phyloP scores from a whole-genome alignment of 2,329 filamentous ascomycete genomes.

The Chalaropsis ovoidea region DNA sequence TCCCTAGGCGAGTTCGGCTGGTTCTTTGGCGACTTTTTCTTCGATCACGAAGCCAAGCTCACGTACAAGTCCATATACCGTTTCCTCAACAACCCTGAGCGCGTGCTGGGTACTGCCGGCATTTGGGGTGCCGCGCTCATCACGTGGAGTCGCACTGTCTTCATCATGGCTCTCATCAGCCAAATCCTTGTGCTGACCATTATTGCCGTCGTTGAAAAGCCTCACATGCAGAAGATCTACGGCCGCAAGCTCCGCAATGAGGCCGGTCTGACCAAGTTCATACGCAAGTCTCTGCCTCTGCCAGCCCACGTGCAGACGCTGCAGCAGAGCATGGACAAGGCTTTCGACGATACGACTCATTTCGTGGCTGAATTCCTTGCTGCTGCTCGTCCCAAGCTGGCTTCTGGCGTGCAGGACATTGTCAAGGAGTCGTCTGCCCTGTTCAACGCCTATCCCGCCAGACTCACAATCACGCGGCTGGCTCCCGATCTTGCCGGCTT shows the following conservation, averaged over 20 bases:
- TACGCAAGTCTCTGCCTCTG: constrained; percentile 74
- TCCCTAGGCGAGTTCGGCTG: constrained; percentile 95
- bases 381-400: constrained; percentile 71
- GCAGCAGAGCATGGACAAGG: constrained; percentile 77
- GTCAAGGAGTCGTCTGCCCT: constrained; percentile 78
- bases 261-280: constrained; percentile 82
- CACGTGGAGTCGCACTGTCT: constrained; percentile 78
- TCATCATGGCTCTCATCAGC: constrained; percentile 73
- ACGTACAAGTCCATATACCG: constrained; percentile 97
- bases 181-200: constrained; percentile 79
- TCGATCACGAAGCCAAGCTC: constrained; percentile 74
- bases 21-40: constrained; percentile 99
- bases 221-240: constrained; percentile 97
- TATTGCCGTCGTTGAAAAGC: constrained; percentile 86
- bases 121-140: constrained; percentile 92
- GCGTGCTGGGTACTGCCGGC: constrained; percentile 86
- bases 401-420: constrained; percentile 74
- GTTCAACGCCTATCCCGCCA: constrained; percentile 80
- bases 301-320: constrained; percentile 60
- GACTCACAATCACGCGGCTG: constrained; percentile 70
- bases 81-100: constrained; percentile 94
- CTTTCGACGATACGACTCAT: constrained; percentile 75
- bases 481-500: constrained; percentile 70
- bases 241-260: constrained; percentile 72
- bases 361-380: constrained; percentile 89